A percentile compares a stretch with the other conserved stretches of the same genome.
These are phyloP conservation scores for Raffaelea albimanens DNA, from an alignment of 2,329 filamentous ascomycete genomes.

Conservation along the genomic window DNA sequence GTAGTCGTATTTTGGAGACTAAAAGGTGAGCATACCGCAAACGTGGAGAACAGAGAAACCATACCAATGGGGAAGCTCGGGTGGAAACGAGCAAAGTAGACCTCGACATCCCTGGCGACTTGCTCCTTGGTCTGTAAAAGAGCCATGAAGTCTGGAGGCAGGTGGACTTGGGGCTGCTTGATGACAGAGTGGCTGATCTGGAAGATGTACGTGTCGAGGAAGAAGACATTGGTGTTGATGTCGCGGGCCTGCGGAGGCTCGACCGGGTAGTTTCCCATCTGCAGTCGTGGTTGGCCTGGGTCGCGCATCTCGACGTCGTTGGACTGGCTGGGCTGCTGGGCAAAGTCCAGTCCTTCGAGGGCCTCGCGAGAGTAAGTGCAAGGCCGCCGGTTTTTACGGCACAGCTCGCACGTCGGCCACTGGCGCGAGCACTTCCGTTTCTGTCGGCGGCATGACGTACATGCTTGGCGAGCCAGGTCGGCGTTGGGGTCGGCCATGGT, in stretches of 20 bases:
- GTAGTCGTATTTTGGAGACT: constrained; percentile 6
- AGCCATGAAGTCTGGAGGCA: constrained; percentile 4
- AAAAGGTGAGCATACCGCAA: neutral
- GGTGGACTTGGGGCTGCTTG: neutral
- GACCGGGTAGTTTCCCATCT: no score
- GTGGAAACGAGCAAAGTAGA: constrained; percentile 7
- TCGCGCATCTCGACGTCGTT: no score
- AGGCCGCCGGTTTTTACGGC: constrained; percentile 1
- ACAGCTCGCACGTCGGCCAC: constrained; percentile 8
- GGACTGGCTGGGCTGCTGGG: neutral
- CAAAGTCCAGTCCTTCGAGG: neutral
- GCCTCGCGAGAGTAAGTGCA: constrained; percentile 8
- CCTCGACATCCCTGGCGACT: neutral
- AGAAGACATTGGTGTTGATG: constrained; percentile 7
- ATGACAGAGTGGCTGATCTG: neutral
- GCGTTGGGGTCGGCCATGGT: no score
- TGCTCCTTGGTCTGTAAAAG: neutral
- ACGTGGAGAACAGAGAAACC: neutral
- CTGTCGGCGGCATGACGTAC: constrained; percentile 7
- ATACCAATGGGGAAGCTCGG: constrained; percentile 9
- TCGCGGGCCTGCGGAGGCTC: no score
- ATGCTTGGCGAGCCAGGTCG: constrained; percentile 7
- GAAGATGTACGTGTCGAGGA: constrained; percentile 12
- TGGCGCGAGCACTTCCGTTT: constrained; percentile 9
- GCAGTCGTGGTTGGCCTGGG: no score